These are phyloP conservation scores for Ulvella scutata DNA, from an alignment of 139 green algal genomes.

Conservation along the genomic window DNA sequence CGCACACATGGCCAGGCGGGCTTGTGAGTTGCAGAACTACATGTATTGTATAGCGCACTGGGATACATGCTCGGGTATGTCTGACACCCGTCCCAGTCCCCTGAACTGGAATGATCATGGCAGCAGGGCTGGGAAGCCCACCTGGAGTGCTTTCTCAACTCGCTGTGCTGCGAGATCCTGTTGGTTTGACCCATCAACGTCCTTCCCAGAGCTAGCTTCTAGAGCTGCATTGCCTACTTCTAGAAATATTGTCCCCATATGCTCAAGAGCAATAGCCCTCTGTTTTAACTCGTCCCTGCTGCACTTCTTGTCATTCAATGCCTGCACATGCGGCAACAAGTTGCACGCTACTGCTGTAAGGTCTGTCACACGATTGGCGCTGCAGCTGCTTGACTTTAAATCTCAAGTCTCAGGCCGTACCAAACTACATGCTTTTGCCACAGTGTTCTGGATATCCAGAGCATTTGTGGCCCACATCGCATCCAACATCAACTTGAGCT, in stretches of 20 bases:
- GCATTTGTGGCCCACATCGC: constrained; percentile 87
- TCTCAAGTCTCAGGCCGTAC: too few relatives aligned
- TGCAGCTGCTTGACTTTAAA: too few relatives aligned
- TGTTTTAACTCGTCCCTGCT: neutral
- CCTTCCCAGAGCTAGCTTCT: neutral
- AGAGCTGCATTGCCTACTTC: neutral
- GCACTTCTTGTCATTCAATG: neutral
- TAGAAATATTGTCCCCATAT: neutral
- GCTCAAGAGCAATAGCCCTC: neutral
- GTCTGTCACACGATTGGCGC: too few relatives aligned
- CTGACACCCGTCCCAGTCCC: too few relatives aligned
- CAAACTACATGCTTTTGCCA: constrained; percentile 40
- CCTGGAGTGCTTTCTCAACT: neutral
- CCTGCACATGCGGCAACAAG: too few relatives aligned
- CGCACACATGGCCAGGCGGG: too few relatives aligned
- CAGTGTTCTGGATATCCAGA: constrained; percentile 76
- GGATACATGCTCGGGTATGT: too few relatives aligned
- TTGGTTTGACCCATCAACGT: neutral
- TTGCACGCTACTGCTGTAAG: too few relatives aligned
- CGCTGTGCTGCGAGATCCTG: neutral
- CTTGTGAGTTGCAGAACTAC: too few relatives aligned
- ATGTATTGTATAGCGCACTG: too few relatives aligned
- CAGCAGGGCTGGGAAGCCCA: too few relatives aligned
- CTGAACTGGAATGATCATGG: too few relatives aligned
- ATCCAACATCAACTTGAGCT: constrained; percentile 67